These are phyloP conservation scores for Ceratorhiza oryzae-sativae DNA, from an alignment of 1,284 basidiomycete genomes.

Conservation along the genomic window DNA sequence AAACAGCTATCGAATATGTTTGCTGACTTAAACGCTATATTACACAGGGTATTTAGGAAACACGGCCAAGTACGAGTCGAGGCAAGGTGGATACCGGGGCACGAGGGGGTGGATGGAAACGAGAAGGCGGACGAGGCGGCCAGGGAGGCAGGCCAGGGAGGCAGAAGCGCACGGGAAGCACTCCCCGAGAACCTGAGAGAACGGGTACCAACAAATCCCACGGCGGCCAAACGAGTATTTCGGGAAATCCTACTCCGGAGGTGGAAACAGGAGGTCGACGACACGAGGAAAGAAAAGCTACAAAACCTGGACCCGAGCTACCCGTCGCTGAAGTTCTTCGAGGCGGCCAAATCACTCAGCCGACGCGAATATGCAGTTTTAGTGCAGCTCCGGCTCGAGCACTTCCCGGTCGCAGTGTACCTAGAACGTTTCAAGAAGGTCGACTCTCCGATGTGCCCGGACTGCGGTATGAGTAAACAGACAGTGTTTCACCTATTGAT, in stretches of 20 bases:
- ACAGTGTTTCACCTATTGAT: background rate
- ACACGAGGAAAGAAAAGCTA: background rate
- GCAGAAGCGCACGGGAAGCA: background rate
- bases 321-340: constrained; percentile 2
- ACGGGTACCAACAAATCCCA: background rate
- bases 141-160: background rate
- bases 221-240: background rate
- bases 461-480: background rate
- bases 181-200: background rate
- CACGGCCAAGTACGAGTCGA: background rate
- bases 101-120: constrained; percentile 22
- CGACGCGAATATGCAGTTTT: background rate
- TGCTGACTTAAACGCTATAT: background rate
- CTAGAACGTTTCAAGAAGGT: background rate
- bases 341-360: background rate
- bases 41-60: background rate
- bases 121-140: constrained; percentile 31
- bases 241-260: background rate
- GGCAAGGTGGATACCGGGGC: constrained; percentile 23
- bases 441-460: constrained; percentile 1
- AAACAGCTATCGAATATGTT: background rate
- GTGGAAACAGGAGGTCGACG: background rate
- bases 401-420: constrained; percentile 12
- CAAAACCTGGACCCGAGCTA: constrained; percentile 2
- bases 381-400: constrained; percentile 5